Base-by-base conservation (phyloP, 2,329 filamentous ascomycete genomes). In the Aspergillus sclerotialis region DNA sequence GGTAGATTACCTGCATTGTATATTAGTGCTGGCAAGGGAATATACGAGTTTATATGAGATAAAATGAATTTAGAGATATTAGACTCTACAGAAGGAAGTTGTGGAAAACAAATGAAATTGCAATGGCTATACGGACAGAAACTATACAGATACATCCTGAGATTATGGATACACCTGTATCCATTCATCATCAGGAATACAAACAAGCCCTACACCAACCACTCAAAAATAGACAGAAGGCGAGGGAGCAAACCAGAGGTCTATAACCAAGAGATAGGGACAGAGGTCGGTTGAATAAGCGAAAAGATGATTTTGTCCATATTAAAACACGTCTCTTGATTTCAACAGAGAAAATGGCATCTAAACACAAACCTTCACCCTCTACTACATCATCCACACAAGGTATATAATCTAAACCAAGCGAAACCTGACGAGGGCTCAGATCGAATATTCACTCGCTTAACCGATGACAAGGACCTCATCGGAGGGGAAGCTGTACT, bases 401-500 rank as follows among this genome's bases (percentile, higher is more conserved):
- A n/a, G 24, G 32, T 38, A 35, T 39, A 28, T 32, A 42, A 36
- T 44, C 39, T 42, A 44, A 48, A 32, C 12, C 12, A 32, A 32
- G 7, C 26, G 26, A 8, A 28, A 28, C 26, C 26, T n/a, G 19
- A 10, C 19, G 26, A 10, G 15, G 17, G 9, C 23, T 35, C 34
- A 36, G 30, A 37, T 33, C 18, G 26, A 39, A 33, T 31, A 19
- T 17, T 40, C 26, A 24, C 31, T 44, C 42, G 36, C 61, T 76
- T 90, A 98, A 83, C 92, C 92, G 69, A 98, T 94, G 53, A 96
- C 68, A 52, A 98, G 74, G 69, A 80, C 82, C 61, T 77, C 80
- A 9, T 95, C 92, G 63, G 90, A 84, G 45, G 86, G 80, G 79
- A 98, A 96, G 57, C 85, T 86, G 75, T 95, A 94, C 58, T 69